phyloP scores from a whole-genome alignment of 192 early-diverging fungal species.

The Chytriomyces sp. region DNA sequence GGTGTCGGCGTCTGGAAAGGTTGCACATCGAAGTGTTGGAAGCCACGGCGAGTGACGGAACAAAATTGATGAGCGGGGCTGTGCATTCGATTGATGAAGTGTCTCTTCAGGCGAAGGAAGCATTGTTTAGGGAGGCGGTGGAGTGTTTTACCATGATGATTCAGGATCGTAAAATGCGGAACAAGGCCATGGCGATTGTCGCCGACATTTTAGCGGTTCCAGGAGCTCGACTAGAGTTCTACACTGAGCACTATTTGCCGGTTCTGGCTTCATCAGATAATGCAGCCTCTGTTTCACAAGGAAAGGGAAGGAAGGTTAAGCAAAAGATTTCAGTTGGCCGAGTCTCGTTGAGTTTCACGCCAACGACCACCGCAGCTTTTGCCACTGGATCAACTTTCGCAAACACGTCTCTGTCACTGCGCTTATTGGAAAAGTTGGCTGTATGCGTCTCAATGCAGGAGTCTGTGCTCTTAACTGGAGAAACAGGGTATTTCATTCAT shows the following conservation, averaged over 20 bases:
- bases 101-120: conserved; percentile 56
- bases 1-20: conserved; percentile 77
- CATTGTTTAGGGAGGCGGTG: conserved; percentile 80
- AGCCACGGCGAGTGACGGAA: not conserved
- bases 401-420: conserved; percentile 77
- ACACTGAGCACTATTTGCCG: conserved; percentile 73
- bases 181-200: conserved; percentile 63
- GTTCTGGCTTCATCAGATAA: conserved; percentile 29
- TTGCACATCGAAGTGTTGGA: conserved; percentile 24
- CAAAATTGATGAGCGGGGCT: not conserved
- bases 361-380: conserved; percentile 2
- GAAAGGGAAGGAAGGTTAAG: not conserved
- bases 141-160: conserved; percentile 90
- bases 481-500: conserved; percentile 71
- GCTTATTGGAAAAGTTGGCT: conserved; percentile 86
- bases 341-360: conserved; percentile 9
- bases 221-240: conserved; percentile 69
- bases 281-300: conserved; percentile 3
- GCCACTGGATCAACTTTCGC: conserved; percentile 74
- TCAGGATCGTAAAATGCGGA: conserved; percentile 67
- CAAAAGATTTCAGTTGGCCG: conserved; percentile 22
- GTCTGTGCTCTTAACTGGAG: conserved; percentile 90
- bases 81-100: conserved; percentile 26
- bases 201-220: conserved; percentile 75
- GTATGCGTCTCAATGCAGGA: conserved; percentile 79